Evolutionary conservation across 2,329 filamentous ascomycete genomes (phyloP).

Genomic region (Blastomyces silverae): DNA sequence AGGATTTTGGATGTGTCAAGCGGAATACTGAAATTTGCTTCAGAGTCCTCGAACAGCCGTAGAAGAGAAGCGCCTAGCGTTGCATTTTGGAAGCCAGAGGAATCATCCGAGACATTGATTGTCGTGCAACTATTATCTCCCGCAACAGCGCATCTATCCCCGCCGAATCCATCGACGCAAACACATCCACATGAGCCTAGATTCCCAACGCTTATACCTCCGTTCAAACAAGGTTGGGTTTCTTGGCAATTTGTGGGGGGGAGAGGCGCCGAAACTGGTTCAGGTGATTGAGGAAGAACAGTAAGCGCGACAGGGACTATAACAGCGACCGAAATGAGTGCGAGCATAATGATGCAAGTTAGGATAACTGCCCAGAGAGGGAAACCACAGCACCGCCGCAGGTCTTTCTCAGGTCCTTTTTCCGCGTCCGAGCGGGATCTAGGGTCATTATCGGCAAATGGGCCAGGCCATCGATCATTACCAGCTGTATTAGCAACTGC

Average conservation of each 20-base stretch:
- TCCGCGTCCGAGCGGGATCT: constrained; percentile 23
- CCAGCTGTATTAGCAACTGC: constrained; percentile 44
- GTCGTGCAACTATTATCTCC: constrained; percentile 52
- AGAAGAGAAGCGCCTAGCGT: constrained; percentile 77
- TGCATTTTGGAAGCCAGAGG: constrained; percentile 51
- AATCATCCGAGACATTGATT: constrained; percentile 37
- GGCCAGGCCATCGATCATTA: constrained; percentile 35
- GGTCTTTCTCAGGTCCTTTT: constrained; percentile 25
- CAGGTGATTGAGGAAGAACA: constrained; percentile 47
- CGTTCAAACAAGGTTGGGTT: constrained; percentile 65
- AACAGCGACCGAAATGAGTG: constrained; percentile 72
- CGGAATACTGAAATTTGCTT: constrained; percentile 66
- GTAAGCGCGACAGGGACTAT: constrained; percentile 67
- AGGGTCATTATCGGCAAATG: constrained; percentile 33
- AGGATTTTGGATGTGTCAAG: constrained; percentile 64
- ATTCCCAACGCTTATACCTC: constrained; percentile 66
- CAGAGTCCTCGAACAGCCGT: constrained; percentile 59
- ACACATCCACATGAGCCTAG: constrained; percentile 71
- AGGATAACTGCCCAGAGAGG: constrained; percentile 71
- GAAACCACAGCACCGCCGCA: constrained; percentile 73
- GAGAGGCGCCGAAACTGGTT: constrained; percentile 31
- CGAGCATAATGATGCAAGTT: constrained; percentile 57
- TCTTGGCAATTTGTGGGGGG: constrained; percentile 24
- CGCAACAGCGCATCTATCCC: constrained; percentile 49
- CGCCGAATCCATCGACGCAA: constrained; percentile 81